Percentiles rank a stretch among this genome's conserved stretches.
phyloP scores from a whole-genome alignment of 129 eudicot genomes.

The Sambucus nigra region DNA sequence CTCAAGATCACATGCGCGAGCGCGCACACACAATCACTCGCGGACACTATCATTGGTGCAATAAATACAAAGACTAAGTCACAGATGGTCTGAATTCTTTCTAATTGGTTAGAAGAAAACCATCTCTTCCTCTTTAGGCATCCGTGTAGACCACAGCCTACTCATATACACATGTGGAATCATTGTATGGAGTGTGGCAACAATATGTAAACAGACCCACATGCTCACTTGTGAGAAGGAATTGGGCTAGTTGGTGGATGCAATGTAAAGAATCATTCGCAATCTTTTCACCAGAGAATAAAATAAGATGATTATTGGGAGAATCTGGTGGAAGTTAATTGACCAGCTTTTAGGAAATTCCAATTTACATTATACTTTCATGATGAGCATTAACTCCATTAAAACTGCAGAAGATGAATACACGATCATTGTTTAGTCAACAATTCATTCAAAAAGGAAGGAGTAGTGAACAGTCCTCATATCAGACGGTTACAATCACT shows the following conservation, averaged over 20 bases:
- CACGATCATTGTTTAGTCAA: constrained; percentile 12
- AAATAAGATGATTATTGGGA: constrained; percentile 15
- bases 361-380: constrained; percentile 18
- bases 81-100: not conserved
- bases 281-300: constrained; percentile 30
- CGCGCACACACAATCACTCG: not conserved
- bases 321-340: constrained; percentile 23
- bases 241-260: constrained; percentile 34
- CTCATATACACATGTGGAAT: not conserved
- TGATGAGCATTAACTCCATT: constrained; percentile 15
- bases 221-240: constrained; percentile 11
- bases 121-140: not conserved
- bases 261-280: constrained; percentile 28
- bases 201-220: too few species aligned
- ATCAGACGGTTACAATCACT: not conserved
- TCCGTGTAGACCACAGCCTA: not conserved
- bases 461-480: too few species aligned
- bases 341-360: constrained; percentile 17
- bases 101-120: not conserved
- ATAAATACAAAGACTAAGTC: too few species aligned
- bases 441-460: not conserved
- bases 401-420: constrained; percentile 21
- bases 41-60: not conserved
- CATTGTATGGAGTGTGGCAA: not conserved
- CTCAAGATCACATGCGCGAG: not conserved